A percentile compares a stretch with the other conserved stretches of the same genome.
Evolutionary conservation across 805 yeast species (phyloP).

Genomic region (Teunomyces kruisii): DNA sequence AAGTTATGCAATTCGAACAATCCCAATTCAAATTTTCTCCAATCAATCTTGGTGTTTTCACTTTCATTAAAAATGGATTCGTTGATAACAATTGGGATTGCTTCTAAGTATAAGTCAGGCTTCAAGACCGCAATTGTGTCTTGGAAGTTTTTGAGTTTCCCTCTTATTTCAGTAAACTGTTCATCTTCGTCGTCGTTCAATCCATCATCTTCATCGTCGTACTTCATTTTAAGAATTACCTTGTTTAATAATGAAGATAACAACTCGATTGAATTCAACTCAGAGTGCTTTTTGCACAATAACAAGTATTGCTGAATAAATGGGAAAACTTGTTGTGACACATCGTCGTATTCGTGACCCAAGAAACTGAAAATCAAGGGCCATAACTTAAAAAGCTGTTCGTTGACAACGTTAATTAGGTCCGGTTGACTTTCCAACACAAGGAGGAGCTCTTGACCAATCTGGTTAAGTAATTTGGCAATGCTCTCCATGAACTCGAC

Average conservation of each 20-base stretch:
- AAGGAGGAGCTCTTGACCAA: conserved; percentile 74
- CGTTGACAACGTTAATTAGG: conserved; percentile 36
- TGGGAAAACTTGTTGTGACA: conserved; percentile 78
- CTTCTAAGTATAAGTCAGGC: conserved; percentile 61
- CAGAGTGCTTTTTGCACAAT: conserved; percentile 57
- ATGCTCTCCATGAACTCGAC: conserved; percentile 73
- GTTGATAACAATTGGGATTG: conserved; percentile 60
- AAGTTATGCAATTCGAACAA: conserved; percentile 76
- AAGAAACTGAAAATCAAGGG: conserved; percentile 73
- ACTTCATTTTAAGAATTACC: conserved; percentile 74
- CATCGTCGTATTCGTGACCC: conserved; percentile 84
- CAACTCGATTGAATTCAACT: conserved; percentile 43
- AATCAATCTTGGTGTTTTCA: conserved; percentile 36
- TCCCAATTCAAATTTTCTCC: conserved; percentile 88
- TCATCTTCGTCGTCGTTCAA: conserved; percentile 63
- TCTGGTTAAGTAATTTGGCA: conserved; percentile 69
- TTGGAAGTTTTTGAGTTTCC: conserved; percentile 73
- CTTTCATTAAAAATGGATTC: conserved; percentile 28
- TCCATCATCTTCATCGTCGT: conserved; percentile 72
- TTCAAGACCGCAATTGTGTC: conserved; percentile 67
- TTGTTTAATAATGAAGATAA: conserved; percentile 65
- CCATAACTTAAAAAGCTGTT: conserved; percentile 21
- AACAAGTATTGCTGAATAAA: conserved; percentile 74
- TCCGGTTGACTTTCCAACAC: conserved; percentile 54
- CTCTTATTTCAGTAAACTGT: conserved; percentile 78